These are phyloP conservation scores for Saturnispora galanensis DNA, from an alignment of 805 yeast species.

Conservation along the genomic window DNA sequence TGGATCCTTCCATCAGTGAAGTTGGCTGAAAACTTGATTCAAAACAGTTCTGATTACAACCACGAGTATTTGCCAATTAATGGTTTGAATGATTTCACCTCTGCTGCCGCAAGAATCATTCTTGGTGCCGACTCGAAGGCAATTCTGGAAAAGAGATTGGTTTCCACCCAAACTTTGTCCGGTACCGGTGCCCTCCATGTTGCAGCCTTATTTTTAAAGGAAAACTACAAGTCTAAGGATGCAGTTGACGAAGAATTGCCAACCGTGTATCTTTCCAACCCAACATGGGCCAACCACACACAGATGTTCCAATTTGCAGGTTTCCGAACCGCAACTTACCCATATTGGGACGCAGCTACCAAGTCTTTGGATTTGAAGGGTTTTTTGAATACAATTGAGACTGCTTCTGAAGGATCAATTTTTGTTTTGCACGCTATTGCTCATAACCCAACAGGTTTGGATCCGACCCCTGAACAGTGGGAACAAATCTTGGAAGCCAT, in stretches of 20 bases:
- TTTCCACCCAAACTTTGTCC: constrained; percentile 67
- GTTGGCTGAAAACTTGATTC: constrained; percentile 59
- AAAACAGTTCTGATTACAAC: constrained; percentile 50
- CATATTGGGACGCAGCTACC: constrained; percentile 73
- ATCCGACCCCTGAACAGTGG: constrained; percentile 85
- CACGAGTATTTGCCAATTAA: constrained; percentile 85
- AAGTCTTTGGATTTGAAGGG: constrained; percentile 68
- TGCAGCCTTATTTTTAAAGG: constrained; percentile 61
- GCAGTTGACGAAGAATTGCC: constrained; percentile 22
- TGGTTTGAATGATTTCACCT: constrained; percentile 60
- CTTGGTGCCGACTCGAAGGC: constrained; percentile 53
- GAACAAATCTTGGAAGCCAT: constrained; percentile 51
- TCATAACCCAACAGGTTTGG: constrained; percentile 96
- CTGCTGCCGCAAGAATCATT: constrained; percentile 64
- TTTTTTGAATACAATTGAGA: constrained; percentile 47
- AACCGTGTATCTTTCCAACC: constrained; percentile 64
- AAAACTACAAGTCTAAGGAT: constrained; percentile 31
- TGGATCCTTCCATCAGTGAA: constrained; percentile 77
- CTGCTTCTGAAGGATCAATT: constrained; percentile 68
- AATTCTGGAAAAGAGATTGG: constrained; percentile 36
- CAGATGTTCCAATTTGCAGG: constrained; percentile 72
- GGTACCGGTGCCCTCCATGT: constrained; percentile 91
- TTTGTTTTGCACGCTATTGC: constrained; percentile 91
- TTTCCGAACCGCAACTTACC: constrained; percentile 56
- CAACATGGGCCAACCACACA: constrained; percentile 97